Base-by-base conservation (phyloP, 345 rosid genomes). In the Gossypium arboreum region DNA sequence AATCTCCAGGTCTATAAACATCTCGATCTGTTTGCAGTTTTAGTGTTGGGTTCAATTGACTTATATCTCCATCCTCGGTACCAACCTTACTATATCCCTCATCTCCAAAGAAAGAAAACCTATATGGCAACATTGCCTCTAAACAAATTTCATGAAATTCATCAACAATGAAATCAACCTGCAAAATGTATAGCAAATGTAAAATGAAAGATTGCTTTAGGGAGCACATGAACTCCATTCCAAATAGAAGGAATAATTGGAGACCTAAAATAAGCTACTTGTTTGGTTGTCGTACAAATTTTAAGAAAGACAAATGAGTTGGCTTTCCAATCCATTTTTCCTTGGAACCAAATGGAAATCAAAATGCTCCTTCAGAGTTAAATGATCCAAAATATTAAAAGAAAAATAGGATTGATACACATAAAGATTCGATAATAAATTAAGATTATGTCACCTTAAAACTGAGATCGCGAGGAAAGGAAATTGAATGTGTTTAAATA, bases 1-100 rank as follows among this genome's bases (percentile, higher is more conserved):
- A 81, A 75, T 93, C 99, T 39, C 96, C 98, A 64, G 99, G 96
- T 79, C 97, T 88, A 65, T 95, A 95, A 13, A 90, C 93, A 76
- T 93, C 90, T 80, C 80, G 86, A 78, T 93, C 98, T 1, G 91
- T 84, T 60, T 83, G 86, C 60, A 93, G 74, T 57, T 78, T 89
- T 8, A 95, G 73, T 18, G 79, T 77, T 20, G 97, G 97, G 67
- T 74, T 68, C 60, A 81, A 58, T 51, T 79, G 77, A 66, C 65
- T 85, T 64, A 78, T 81, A 63, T 34, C 58, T 68, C 54, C 76
- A 59, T 54, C 81, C 29, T 29, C 44, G 17, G 76, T 63, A 55
- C 66, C 73, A 18, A 17, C 66, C 72, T 82, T 80, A 76, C 66
- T 73, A 16, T 84, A 77, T 68, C 81, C 81, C 59, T 85, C 79